phyloP scores from a whole-genome alignment of 2,329 filamentous ascomycete genomes.

The Fusarium tricinctum region DNA sequence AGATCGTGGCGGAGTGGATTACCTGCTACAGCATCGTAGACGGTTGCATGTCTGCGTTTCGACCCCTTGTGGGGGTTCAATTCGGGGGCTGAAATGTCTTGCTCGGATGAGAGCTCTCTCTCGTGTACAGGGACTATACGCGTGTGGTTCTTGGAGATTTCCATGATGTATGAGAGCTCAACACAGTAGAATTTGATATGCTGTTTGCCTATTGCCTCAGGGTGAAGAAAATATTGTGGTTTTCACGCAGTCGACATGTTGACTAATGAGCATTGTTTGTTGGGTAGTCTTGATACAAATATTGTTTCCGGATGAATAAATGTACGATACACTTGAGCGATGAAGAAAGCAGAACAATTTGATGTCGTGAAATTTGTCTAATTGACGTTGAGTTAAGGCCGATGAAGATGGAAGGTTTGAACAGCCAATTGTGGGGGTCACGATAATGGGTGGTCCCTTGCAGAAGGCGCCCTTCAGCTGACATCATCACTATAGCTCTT shows the following conservation, averaged over 20 bases:
- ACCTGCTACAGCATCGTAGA: constrained; percentile 83
- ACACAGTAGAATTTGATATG: not conserved
- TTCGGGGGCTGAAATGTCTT: constrained; percentile 23
- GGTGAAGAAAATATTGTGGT: constrained; percentile 22
- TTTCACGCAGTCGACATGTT: constrained; percentile 6
- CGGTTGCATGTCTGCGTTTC: constrained; percentile 61
- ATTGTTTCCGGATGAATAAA: no score
- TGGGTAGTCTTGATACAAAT: not conserved
- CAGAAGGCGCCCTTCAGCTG: constrained; percentile 30
- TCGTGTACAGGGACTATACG: constrained; percentile 25
- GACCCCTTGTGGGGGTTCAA: constrained; percentile 26
- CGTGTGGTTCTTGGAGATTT: constrained; percentile 13
- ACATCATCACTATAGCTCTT: constrained; percentile 38
- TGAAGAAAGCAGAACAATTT: not conserved
- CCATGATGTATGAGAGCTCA: constrained; percentile 22
- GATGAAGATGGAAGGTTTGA: constrained; percentile 36
- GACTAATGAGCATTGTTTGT: constrained; percentile 36
- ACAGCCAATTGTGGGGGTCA: constrained; percentile 39
- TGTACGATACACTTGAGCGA: not conserved
- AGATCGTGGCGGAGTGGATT: constrained; percentile 32
- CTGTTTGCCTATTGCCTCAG: constrained; percentile 11
- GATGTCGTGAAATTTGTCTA: not conserved
- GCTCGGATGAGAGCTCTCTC: constrained; percentile 19
- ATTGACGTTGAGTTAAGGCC: constrained; percentile 17
- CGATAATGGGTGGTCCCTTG: constrained; percentile 35